phyloP scores from a whole-genome alignment of 371 early-diverging fungal species.

The Capillidium rhysosporum region DNA sequence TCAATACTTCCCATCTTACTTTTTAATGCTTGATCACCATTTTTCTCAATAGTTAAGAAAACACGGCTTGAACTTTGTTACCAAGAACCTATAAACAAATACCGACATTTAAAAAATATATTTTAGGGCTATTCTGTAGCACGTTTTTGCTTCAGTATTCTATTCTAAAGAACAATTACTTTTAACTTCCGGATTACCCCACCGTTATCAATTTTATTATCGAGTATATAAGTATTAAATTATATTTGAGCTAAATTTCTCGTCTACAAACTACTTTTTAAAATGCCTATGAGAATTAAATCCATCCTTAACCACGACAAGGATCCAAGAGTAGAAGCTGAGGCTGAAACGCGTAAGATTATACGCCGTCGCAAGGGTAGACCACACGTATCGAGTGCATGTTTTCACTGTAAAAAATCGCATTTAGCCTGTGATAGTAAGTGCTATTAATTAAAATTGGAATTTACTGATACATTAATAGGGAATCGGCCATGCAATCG shows the following conservation, averaged over 20 bases:
- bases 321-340: neutral
- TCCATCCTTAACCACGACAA: neutral
- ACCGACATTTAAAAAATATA: too few relatives aligned
- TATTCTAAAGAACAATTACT: too few relatives aligned
- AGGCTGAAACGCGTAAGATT: neutral
- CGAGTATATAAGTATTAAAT: too few relatives aligned
- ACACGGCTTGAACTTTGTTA: too few relatives aligned
- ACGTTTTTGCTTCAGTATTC: too few relatives aligned
- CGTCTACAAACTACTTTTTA: neutral
- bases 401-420: conserved; percentile 41
- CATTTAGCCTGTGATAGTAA: conserved; percentile 42
- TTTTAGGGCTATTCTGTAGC: too few relatives aligned
- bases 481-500: conserved; percentile 54
- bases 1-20: too few relatives aligned
- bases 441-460: neutral
- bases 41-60: too few relatives aligned
- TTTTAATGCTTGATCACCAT: too few relatives aligned
- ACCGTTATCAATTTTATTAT: too few relatives aligned
- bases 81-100: too few relatives aligned
- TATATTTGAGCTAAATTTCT: neutral
- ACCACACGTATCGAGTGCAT: conserved; percentile 24
- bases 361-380: conserved; percentile 7
- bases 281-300: neutral
- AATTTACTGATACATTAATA: conserved; percentile 9
- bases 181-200: neutral